Evolutionary conservation across 2,329 filamentous ascomycete genomes (phyloP).

Genomic region (Alternaria ethzedia): DNA sequence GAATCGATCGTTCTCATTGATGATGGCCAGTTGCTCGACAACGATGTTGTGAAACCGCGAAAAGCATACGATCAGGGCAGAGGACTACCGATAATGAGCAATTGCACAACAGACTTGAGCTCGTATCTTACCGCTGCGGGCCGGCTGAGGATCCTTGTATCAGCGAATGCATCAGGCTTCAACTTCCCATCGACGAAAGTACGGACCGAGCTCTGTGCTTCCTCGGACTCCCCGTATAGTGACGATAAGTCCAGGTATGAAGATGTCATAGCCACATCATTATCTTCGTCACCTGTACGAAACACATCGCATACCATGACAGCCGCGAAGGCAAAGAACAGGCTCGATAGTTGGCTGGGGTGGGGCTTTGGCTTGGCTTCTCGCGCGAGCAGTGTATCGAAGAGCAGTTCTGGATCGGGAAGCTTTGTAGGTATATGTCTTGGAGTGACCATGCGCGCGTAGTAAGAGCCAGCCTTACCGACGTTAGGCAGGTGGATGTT

Average conservation of each 20-base stretch:
- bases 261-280: not conserved
- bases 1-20: not conserved
- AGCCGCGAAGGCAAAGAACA: not conserved
- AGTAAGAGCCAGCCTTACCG: not conserved
- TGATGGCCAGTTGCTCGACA: not conserved
- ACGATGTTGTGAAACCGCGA: not conserved
- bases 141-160: not conserved
- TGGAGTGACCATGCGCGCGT: not conserved
- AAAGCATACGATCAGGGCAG: not conserved
- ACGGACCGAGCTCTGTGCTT: not conserved
- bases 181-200: not conserved
- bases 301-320: not conserved
- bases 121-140: not conserved
- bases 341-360: not conserved
- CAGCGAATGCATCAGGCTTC: not conserved
- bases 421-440: not conserved
- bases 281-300: not conserved
- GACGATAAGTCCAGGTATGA: not conserved
- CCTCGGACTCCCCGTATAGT: not conserved
- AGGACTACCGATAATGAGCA: not conserved
- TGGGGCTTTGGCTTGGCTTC: not conserved
- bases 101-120: not conserved
- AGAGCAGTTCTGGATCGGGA: not conserved
- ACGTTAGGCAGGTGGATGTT: not conserved
- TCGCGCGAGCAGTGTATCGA: not conserved